A percentile compares a stretch with the other conserved stretches of the same genome.
phyloP scores from a whole-genome alignment of 2,329 filamentous ascomycete species.

The Cladosporium halotolerans region DNA sequence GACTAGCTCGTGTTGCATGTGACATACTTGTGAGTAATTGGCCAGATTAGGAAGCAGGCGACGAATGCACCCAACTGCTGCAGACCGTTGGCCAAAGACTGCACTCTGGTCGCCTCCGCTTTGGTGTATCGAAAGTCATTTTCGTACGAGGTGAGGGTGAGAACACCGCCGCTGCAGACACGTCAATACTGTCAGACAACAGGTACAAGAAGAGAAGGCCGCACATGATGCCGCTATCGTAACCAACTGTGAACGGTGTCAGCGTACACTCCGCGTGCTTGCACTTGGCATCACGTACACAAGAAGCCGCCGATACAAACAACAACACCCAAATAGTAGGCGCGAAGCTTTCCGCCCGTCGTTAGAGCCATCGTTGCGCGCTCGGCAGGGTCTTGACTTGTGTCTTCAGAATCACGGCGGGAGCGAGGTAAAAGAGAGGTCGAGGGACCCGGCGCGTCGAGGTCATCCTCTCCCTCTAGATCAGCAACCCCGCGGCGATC shows the following conservation, averaged over 20 bases:
- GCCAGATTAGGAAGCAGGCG: slow-evolving; percentile 46
- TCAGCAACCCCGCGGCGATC: not conserved
- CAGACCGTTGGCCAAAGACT: slow-evolving; percentile 44
- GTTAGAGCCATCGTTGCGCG: not conserved
- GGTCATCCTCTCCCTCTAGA: not conserved
- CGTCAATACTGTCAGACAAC: slow-evolving; percentile 24
- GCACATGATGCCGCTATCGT: slow-evolving; percentile 37
- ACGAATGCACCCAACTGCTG: slow-evolving; percentile 50
- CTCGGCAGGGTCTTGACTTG: not conserved
- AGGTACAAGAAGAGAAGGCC: slow-evolving; percentile 19
- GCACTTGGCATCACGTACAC: slow-evolving; percentile 13
- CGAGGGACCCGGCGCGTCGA: not conserved
- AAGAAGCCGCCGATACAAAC: slow-evolving; percentile 48
- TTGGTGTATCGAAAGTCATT: slow-evolving; percentile 21
- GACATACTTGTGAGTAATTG: slow-evolving; percentile 36
- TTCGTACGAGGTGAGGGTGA: slow-evolving; percentile 23
- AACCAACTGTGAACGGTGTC: slow-evolving; percentile 29
- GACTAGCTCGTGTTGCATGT: too few relatives aligned
- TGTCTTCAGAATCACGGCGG: not conserved
- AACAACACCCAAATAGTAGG: slow-evolving; percentile 47
- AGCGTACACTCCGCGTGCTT: not conserved
- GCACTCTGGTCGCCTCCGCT: slow-evolving; percentile 35
- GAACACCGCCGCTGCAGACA: slow-evolving; percentile 32
- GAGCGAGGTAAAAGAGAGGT: not conserved
- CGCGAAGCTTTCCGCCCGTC: slow-evolving; percentile 36